Percentiles rank a stretch among this genome's conserved stretches.
Evolutionary conservation across 257 asterid species (phyloP).

Genomic region (Apocynum venetum): DNA sequence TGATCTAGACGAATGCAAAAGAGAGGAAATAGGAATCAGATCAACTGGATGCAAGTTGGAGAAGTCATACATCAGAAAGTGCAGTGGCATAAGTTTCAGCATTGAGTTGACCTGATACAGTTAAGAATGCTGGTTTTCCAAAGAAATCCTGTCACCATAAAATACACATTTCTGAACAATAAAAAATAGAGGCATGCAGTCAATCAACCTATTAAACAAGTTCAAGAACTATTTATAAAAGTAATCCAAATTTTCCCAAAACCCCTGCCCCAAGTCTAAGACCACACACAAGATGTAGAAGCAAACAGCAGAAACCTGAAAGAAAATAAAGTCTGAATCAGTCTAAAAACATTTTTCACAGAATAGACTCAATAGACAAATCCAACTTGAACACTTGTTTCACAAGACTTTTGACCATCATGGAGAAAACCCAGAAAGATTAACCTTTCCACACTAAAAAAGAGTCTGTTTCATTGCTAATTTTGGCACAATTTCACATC

Average conservation of each 20-base stretch:
- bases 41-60: slow-evolving; percentile 7
- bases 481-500: not conserved
- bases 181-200: not conserved
- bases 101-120: slow-evolving; percentile 97
- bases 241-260: not conserved
- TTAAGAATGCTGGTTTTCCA: slow-evolving; percentile 91
- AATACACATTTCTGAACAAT: not conserved
- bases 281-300: not conserved
- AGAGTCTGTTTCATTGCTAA: not conserved
- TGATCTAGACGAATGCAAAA: not conserved
- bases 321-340: not conserved
- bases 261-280: not conserved
- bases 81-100: slow-evolving; percentile 99
- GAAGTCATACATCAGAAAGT: slow-evolving; percentile 71
- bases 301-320: not conserved
- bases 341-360: not conserved
- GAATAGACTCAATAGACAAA: too few species aligned
- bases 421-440: not conserved
- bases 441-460: not conserved
- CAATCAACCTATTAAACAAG: not conserved
- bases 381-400: not conserved
- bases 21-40: slow-evolving; percentile 6
- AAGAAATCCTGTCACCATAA: slow-evolving; percentile 72
- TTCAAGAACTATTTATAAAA: not conserved
- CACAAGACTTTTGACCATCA: not conserved